These are phyloP conservation scores for Adansonia madagascariensis DNA, from an alignment of 441 rosid species.

Conservation along the genomic window DNA sequence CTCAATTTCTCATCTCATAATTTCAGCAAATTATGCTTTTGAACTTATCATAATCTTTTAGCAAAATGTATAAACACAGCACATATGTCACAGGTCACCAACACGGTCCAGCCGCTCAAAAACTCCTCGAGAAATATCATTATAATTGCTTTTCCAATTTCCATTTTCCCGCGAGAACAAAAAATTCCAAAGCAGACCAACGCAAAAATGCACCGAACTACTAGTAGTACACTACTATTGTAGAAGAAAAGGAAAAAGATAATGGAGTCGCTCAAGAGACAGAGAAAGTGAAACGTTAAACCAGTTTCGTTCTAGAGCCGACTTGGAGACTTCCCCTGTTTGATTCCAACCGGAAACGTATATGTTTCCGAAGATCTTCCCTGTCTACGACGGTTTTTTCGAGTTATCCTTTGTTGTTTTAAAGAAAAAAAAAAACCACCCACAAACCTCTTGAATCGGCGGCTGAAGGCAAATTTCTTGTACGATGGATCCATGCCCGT, in stretches of 20 bases:
- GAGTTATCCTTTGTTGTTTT: not conserved
- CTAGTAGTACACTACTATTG: too few relatives aligned
- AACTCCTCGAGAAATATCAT: not conserved
- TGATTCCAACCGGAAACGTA: conserved; percentile 9
- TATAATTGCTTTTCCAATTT: not conserved
- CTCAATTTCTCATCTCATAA: conserved; percentile 24
- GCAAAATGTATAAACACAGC: not conserved
- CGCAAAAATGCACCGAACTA: conserved; percentile 20
- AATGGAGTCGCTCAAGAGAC: not conserved
- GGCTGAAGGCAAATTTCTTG: not conserved
- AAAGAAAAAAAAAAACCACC: not conserved
- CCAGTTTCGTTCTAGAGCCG: not conserved
- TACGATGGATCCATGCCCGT: conserved; percentile 85
- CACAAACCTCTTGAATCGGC: not conserved
- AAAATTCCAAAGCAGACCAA: not conserved
- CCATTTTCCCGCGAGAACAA: conserved; percentile 26
- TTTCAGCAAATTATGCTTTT: too few relatives aligned
- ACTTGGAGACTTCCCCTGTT: not conserved
- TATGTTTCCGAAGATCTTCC: conserved; percentile 35
- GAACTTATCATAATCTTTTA: not conserved
- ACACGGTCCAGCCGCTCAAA: too few relatives aligned
- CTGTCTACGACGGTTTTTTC: conserved; percentile 21
- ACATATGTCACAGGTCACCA: not conserved
- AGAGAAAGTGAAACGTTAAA: conserved; percentile 30
- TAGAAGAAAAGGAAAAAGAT: not conserved